Evolutionary conservation across 1,284 basidiomycete genomes (phyloP), one percentile per base, ranked within the genome.

Genomic region (Marasmius tenuissimus): DNA sequence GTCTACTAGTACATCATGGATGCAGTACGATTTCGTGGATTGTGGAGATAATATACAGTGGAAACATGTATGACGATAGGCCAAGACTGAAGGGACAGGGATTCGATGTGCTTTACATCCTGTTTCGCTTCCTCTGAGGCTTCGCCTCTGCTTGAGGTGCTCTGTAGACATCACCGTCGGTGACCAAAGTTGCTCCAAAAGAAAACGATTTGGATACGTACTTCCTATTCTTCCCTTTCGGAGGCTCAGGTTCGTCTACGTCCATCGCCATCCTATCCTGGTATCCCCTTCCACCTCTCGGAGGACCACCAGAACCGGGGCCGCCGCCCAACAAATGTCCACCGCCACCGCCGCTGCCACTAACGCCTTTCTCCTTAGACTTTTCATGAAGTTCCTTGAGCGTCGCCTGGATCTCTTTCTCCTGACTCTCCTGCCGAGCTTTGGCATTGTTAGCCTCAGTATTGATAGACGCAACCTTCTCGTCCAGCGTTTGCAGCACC

Each of bases 361-460:
- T 67, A 59, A 76, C 75, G 18, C 64, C 55, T 45, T 63, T 53
- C 16, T 78, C 75, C 67, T 80, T 83, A 67, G 83, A 80, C 73
- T 81, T 84, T 50, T 85, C 85, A 18, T 76, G 69, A 9, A 85
- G 78, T 40, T 88, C 86, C 65, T 81, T 82, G 42, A 89, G 72
- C 12, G 73, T 81, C 9, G 69, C 68, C 62, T 81, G 76, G 16
- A 85, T 69, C 22, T 70, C 70, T 56, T 72, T 76, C 55, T 87
- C 84, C 65, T 87, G 81, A 55, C 79, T 76, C 54, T 79, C 75
- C 42, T 75, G 72, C 9, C 65, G 62, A 3, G 65, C 51, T 49
- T 78, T 78, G 10, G 70, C 69, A 3, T 71, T 70, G 1, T 73
- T 73, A 1, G 76, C 69, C 59, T 81, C 76, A 8, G 71, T 66